Conservation (phyloP, 495 filamentous ascomycete genomes). For the Parathielavia hyrcaniae region DNA sequence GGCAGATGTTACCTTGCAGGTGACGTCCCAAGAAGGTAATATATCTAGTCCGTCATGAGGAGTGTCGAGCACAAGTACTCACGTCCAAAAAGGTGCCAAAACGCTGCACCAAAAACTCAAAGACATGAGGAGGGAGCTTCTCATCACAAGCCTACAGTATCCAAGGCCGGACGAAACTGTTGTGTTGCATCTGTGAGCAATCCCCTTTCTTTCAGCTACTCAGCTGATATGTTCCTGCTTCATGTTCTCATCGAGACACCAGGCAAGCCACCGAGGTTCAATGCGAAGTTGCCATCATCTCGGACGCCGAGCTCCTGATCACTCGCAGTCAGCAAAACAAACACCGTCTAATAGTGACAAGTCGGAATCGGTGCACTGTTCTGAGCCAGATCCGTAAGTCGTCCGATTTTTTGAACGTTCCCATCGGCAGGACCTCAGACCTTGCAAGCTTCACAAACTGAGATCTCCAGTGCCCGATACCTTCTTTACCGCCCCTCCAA, state of each 20-base stretch:
- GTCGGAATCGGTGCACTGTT: constrained; percentile 24
- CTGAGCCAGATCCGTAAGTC: constrained; percentile 20
- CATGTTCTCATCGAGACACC: no score
- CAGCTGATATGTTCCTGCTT: no score
- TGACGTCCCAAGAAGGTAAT: constrained; percentile 8
- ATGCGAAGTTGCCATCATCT: constrained; percentile 21
- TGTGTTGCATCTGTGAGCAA: constrained; percentile 21
- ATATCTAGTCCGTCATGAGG: no score
- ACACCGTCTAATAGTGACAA: constrained; percentile 20
- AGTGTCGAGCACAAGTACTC: neutral
- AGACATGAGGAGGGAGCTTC: constrained; percentile 24
- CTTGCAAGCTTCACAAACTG: neutral
- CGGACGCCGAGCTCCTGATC: constrained; percentile 22
- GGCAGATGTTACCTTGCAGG: constrained; percentile 2
- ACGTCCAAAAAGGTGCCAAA: constrained; percentile 8
- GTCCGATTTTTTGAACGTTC: no score
- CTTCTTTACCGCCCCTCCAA: neutral
- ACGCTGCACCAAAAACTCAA: constrained; percentile 18
- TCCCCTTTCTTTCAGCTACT: no score
- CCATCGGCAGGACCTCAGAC: no score
- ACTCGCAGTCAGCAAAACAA: constrained; percentile 6
- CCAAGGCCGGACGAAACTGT: constrained; percentile 21
- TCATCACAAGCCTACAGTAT: constrained; percentile 18
- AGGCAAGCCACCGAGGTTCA: constrained; percentile 22
- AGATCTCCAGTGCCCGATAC: neutral